Evolutionary conservation across 768 basidiomycete genomes (phyloP), one percentile per base, ranked within the genome.

Genomic region (Tephrocybe sp.): DNA sequence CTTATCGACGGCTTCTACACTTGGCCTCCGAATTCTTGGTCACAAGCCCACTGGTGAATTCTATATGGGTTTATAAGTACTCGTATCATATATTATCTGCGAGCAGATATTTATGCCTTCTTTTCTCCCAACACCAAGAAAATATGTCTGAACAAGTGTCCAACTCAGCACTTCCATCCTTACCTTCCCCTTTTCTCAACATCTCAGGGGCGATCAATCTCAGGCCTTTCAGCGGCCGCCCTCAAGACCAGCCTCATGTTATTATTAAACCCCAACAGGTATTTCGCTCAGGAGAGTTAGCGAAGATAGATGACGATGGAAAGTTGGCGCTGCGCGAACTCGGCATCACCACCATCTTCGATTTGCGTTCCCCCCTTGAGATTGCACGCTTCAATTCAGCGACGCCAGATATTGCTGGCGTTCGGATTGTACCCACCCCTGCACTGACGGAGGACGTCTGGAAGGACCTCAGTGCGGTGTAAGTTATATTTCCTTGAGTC

Each of bases 141-240:
- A 26, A 26, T 7, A 26, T 26, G 26, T 26, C 26, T 26, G 26
- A 26, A 26, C 7, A 3, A 7, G 7, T 7, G 26, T 26, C 26
- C 26, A 3, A 26, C 7, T 7, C 26, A 3, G 26, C 7, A 7
- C 7, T 26, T 3, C 7, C 26, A 26, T 7, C 26, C 7, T 50
- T 52, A 5, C 57, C 54, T 5, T 69, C 68, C 4, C 74, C 74
- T 8, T 76, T 76, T 49, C 60, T 72, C 13, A 31, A 54, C 11
- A 59, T 75, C 10, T 70, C 74, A 32, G 74, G 75, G 8, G 59
- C 71, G 12, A 60, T 71, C 55, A 75, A 75, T 55, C 57, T 72
- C 26, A 67, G 74, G 35, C 60, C 67, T 17, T 54, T 74, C 22
- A 69, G 70, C 14, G 65, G 63, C 11, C 63, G 62, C 45, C 14